Percentiles rank a stretch among this genome's conserved stretches.
Conservation (phyloP, 139 green algal genomes). For the Chlamydomonas sp. region DNA sequence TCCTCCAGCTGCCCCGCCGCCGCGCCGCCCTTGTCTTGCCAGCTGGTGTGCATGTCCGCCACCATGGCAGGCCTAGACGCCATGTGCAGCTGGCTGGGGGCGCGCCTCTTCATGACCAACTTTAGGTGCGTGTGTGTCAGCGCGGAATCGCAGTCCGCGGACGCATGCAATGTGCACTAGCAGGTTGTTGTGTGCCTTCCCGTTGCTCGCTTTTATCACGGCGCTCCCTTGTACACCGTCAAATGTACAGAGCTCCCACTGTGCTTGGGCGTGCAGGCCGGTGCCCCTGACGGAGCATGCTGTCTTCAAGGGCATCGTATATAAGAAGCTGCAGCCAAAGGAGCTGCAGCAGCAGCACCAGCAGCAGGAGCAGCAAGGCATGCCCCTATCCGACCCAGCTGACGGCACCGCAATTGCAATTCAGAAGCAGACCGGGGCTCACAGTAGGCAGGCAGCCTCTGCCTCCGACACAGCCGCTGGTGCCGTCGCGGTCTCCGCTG, state of each 20-base stretch:
- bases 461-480: not conserved
- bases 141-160: not conserved
- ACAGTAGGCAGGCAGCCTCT: not conserved
- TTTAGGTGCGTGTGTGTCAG: slow-evolving; percentile 48
- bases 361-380: not conserved
- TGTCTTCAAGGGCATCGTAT: slow-evolving; percentile 70
- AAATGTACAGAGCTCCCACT: too few relatives aligned
- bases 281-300: slow-evolving; percentile 78
- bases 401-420: too few relatives aligned
- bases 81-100: slow-evolving; percentile 88
- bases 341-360: slow-evolving; percentile 18
- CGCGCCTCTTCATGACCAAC: slow-evolving; percentile 83
- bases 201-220: not conserved
- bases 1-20: not conserved
- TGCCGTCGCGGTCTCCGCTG: not conserved
- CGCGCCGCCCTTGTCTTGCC: slow-evolving; percentile 35
- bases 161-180: not conserved
- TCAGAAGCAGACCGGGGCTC: too few relatives aligned
- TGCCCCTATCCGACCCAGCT: not conserved
- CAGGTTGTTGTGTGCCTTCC: not conserved
- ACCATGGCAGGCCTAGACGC: slow-evolving; percentile 85
- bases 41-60: slow-evolving; percentile 94
- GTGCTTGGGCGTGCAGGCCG: slow-evolving; percentile 55
- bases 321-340: slow-evolving; percentile 18
- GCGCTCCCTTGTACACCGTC: not conserved